Evolutionary conservation across 1,284 basidiomycete species (phyloP), one percentile per base, ranked within the genome.

Genomic region (Pseudozyma sp.): DNA sequence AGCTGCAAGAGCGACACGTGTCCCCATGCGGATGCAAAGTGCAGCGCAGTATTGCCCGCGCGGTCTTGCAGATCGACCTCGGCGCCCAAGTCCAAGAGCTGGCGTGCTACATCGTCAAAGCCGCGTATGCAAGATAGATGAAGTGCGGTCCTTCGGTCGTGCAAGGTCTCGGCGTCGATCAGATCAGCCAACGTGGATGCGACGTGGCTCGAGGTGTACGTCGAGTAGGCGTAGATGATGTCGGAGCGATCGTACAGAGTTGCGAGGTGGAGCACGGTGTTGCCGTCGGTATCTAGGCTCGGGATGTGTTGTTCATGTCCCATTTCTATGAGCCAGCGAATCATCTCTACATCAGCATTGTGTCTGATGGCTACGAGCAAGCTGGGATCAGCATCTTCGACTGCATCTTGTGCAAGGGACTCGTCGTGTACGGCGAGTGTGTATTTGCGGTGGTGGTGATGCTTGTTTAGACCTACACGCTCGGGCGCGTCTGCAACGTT

Each of bases 1-100:
- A 94, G 86, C 84, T 93, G 92, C 5, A 97, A 90, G 39, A 94
- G 89, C 89, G 94, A 83, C 11, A 80, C 47, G 13, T 69, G 60
- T 6, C 63, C 54, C 60, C 39, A 62, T 59, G 61, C 50, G 13
- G 74, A 62, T 7, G 45, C 84, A 79, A 94, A 94, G 84, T 98
- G 95, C 54, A 97, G 86, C 14, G 95, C 91, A 0, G 94, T 93
- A 81, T 97, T 96, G 34, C 95, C 95, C 84, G 92, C 90, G 61
- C 93, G 89, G 86, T 97, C 94, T 9, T 93, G 88, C 54, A 96
- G 86, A 85, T 96, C 91, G 63, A 92, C 87, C 84, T 97, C 94
- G 14, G 94, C 94, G 4, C 91, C 93, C 17, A 93, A 85, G 83
- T 95, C 93, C 81, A 92, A 92, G 43, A 97, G 87, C 88, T 94